Conservation (phyloP, 148 eudicot genomes). For the Rhododendron ovatum region DNA sequence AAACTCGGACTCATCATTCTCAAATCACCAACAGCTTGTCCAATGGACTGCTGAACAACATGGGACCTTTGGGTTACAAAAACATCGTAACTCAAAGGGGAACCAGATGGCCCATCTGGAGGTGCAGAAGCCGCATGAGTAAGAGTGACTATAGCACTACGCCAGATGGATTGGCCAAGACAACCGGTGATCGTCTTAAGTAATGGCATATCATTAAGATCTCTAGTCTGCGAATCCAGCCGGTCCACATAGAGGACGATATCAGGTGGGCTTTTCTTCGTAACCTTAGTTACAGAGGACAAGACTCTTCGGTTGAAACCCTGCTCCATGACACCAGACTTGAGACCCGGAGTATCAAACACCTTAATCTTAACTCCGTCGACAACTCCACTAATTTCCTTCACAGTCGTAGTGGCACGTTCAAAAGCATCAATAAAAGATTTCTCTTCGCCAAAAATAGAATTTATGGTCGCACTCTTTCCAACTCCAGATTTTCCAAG, state of each 20-base stretch:
- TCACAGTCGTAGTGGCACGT: conserved; percentile 52
- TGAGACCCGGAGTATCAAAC: conserved; percentile 90
- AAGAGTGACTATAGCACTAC: conserved; percentile 74
- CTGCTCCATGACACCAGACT: conserved; percentile 69
- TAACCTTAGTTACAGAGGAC: conserved; percentile 63
- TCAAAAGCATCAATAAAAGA: conserved; percentile 69
- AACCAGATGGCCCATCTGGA: conserved; percentile 92
- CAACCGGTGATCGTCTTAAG: conserved; percentile 61
- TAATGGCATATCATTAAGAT: conserved; percentile 80
- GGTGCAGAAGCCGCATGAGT: conserved; percentile 95
- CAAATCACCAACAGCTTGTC: conserved; percentile 84
- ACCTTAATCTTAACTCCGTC: conserved; percentile 77
- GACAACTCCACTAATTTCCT: conserved; percentile 58
- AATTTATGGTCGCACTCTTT: conserved; percentile 92
- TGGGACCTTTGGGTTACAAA: conserved; percentile 91
- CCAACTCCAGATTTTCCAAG: conserved; percentile 95
- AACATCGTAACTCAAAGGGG: conserved; percentile 78
- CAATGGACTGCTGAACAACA: conserved; percentile 87
- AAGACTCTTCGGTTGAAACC: conserved; percentile 66
- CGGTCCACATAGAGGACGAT: conserved; percentile 86
- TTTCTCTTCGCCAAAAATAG: conserved; percentile 84
- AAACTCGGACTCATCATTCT: conserved; percentile 85
- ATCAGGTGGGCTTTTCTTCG: conserved; percentile 74
- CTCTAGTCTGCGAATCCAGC: conserved; percentile 80
- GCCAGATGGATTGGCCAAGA: conserved; percentile 80